Evolutionary conservation across 1,284 basidiomycete species (phyloP).

Genomic region (Irpex sp.): DNA sequence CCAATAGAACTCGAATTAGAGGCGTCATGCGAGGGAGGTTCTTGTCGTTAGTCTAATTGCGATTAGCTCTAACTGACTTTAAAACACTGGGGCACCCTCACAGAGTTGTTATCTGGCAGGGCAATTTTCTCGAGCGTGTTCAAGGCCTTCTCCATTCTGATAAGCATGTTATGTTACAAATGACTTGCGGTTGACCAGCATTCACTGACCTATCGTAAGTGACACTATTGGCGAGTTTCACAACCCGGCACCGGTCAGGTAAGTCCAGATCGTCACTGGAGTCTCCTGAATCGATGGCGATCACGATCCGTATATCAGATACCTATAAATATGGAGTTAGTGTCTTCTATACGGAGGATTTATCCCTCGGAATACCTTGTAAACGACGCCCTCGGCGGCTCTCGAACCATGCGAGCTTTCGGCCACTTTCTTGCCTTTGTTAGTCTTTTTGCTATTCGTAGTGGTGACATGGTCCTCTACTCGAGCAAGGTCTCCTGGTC

Average conservation of each 20-base stretch:
- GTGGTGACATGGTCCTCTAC: slow-evolving; percentile 68
- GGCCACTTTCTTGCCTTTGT: slow-evolving; percentile 39
- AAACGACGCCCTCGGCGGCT: slow-evolving; percentile 74
- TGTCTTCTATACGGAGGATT: not conserved
- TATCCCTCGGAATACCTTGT: slow-evolving; percentile 49
- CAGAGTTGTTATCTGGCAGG: slow-evolving; percentile 23
- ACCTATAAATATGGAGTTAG: slow-evolving; percentile 41
- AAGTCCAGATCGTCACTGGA: slow-evolving; percentile 66
- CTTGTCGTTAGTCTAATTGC: slow-evolving; percentile 13
- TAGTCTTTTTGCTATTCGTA: slow-evolving; percentile 41
- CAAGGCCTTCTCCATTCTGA: slow-evolving; percentile 83
- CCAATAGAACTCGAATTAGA: slow-evolving; percentile 67
- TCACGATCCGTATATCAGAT: slow-evolving; percentile 71
- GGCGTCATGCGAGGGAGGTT: slow-evolving; percentile 40
- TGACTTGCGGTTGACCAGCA: not conserved
- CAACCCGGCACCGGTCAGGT: slow-evolving; percentile 77
- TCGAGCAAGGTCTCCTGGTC: slow-evolving; percentile 72
- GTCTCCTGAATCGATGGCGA: slow-evolving; percentile 68
- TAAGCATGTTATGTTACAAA: not conserved
- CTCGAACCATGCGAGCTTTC: slow-evolving; percentile 30
- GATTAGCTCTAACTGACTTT: not conserved
- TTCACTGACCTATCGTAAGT: slow-evolving; percentile 80
- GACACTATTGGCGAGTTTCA: slow-evolving; percentile 89
- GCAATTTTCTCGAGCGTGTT: slow-evolving; percentile 55
- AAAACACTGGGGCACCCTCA: not conserved